Percentiles rank a stretch among this genome's conserved stretches.
Conservation (phyloP, 83 land plant species). For the Larix sibirica region DNA sequence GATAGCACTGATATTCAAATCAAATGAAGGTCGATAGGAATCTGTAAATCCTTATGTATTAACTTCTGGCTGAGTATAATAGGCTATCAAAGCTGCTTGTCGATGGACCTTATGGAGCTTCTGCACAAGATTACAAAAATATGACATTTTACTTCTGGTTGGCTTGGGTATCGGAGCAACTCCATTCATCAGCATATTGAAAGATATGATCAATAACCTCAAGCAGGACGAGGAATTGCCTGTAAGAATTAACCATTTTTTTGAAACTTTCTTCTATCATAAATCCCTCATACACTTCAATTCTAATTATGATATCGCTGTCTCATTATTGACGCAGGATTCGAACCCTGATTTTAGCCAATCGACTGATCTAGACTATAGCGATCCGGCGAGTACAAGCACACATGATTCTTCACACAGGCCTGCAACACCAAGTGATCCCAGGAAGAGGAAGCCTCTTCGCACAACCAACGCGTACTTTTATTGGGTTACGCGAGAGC, state of each 20-base stretch:
- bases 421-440: conserved; percentile 19
- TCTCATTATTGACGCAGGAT: conserved; percentile 31
- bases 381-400: conserved; percentile 17
- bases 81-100: conserved; percentile 62
- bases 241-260: conserved; percentile 15
- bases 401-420: background rate
- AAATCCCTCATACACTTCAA: no score
- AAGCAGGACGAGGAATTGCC: conserved; percentile 33
- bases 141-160: conserved; percentile 86
- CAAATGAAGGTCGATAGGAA: no score
- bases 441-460: conserved; percentile 29
- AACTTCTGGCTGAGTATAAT: background rate
- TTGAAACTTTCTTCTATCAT: background rate
- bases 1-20: background rate
- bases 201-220: conserved; percentile 68
- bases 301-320: no score
- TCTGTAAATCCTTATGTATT: no score
- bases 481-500: conserved; percentile 86
- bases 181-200: conserved; percentile 93
- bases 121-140: conserved; percentile 77
- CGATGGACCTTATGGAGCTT: conserved; percentile 82
- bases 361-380: conserved; percentile 46
- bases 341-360: conserved; percentile 49
- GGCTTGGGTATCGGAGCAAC: conserved; percentile 99
- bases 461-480: conserved; percentile 60